Evolutionary conservation across 371 early-diverging fungal genomes (phyloP), one percentile per base, ranked within the genome.

Genomic region (Mortierella sp.): DNA sequence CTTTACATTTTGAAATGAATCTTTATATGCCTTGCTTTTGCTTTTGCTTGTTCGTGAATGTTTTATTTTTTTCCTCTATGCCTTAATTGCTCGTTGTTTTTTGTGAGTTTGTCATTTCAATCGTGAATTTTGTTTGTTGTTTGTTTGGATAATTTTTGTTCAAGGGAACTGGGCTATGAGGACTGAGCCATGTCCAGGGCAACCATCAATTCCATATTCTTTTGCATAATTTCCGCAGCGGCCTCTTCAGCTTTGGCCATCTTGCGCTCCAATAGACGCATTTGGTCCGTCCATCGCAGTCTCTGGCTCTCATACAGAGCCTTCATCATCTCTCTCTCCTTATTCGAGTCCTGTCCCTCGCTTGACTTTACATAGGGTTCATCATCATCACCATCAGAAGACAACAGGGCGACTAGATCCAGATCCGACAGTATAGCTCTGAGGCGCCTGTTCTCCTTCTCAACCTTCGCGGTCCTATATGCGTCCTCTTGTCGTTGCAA

Each of bases 171-270:
- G 24, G 1, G 26, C 18, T 35, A 18, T 58, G 14, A 24, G 35
- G 65, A 72, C n/a, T 75, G 81, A 10, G 49, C 59, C 66, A 72
- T 52, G 16, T 80, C 81, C 8, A 80, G 59, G 26, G 72, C 70
- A 9, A 80, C 81, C 70, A 72, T 75, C 40, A 80, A 63, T 61
- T 80, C 75, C 75, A 80, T 75, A 39, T 80, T 80, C 75, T 75
- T 72, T 24, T 80, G 65, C 69, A 69, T 49, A 16, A 72, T 69
- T 1, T 57, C 43, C 12, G 69, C 61, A 26, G 75, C 70, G 3
- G 68, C 75, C 54, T 71, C 70, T 28, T 80, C 75, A 0, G 63
- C 45, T 66, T 68, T 80, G 47, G 75, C 63, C 69, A 80, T 63
- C 72, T 75, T 80, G 52, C 61, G 75, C 22, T 75, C 72, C 57